Base-by-base conservation (phyloP, 257 asterid genomes). In the Solanum raphanifolium region DNA sequence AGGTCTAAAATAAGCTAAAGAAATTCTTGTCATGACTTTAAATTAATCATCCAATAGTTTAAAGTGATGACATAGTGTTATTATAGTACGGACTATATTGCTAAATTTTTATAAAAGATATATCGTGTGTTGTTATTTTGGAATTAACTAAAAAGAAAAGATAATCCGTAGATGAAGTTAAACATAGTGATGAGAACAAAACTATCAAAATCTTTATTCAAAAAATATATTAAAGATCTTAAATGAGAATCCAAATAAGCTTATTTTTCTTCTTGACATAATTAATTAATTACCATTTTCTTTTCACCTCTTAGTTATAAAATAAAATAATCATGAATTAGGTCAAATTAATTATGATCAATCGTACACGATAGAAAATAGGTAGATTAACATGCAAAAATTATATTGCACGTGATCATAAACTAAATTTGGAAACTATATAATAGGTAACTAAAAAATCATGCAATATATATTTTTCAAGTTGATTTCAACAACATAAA, bases 341-440 rank as follows among this genome's bases (percentile, higher is more conserved):
- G 52, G 46, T 35, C 46, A 73, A 73, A 73, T 73, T 52, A 52
- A 52, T 55, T 55, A 62, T n/a, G 29, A 62, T 23, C 1, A n/a
- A 62, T 62, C 66, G 66, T 79, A 23, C 66, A 79, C 66, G 2
- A 79, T 29, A 43, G 38, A 16, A 16, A 55, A 27, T 15, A 72
- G 29, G 27, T 72, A 43, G 3, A 79, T 43, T 2, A 7, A 79
- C 65, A 79, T 41, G 65, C 39, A 12, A 46, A 55, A 25, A 41
- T 27, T 43, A 79, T 31, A 21, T 27, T 79, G 85, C 85, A 79
- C 85, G 55, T 79, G 85, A 43, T 39, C 34, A 78, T 43, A 43
- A 1, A 79, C 39, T 79, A 43, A 8, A 8, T 27, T 27, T 79
- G 66, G 66, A 27, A 79, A 27, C 5, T 15, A 1, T 13, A 13